A percentile compares a stretch with the other conserved stretches of the same genome.
phyloP scores from a whole-genome alignment of 75 land plant genomes.

The Pinus albicaulis region DNA sequence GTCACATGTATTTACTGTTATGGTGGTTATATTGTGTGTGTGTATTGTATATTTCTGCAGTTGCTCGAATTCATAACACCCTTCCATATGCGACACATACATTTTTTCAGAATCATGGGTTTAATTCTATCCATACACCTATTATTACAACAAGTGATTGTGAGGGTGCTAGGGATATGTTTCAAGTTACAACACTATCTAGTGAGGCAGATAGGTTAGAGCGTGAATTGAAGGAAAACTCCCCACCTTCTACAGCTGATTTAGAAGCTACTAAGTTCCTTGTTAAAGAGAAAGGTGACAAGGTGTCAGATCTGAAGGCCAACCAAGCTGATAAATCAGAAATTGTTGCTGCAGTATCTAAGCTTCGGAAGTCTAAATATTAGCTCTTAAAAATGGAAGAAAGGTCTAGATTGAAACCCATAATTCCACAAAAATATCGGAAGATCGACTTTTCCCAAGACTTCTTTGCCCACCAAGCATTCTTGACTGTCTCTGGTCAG shows the following conservation, averaged over 20 bases:
- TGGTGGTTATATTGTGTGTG: not conserved
- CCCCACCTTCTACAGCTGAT: constrained; percentile 79
- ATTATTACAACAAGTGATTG: constrained; percentile 99
- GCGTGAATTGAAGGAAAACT: constrained; percentile 61
- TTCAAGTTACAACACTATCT: constrained; percentile 92
- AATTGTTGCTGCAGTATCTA: constrained; percentile 59
- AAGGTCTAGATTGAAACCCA: constrained; percentile 66
- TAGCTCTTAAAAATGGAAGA: constrained; percentile 54
- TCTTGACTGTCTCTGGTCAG: constrained; percentile 94
- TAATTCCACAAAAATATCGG: constrained; percentile 77
- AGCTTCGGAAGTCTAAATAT: constrained; percentile 69
- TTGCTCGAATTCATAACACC: no score
- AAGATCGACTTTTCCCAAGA: constrained; percentile 73
- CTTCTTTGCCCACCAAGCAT: constrained; percentile 89
- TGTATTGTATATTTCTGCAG: not conserved
- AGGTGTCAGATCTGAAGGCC: constrained; percentile 60
- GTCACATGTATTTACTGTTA: not conserved
- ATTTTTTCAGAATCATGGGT: no score
- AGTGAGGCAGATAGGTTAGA: constrained; percentile 79
- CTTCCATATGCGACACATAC: no score
- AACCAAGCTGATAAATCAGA: constrained; percentile 65
- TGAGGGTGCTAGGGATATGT: constrained; percentile 99
- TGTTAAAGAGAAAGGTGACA: constrained; percentile 69
- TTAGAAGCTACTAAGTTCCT: constrained; percentile 53
- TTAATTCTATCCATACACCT: constrained; percentile 86